phyloP scores from a whole-genome alignment of 345 rosid genomes.

The Barbarea vulgaris region DNA sequence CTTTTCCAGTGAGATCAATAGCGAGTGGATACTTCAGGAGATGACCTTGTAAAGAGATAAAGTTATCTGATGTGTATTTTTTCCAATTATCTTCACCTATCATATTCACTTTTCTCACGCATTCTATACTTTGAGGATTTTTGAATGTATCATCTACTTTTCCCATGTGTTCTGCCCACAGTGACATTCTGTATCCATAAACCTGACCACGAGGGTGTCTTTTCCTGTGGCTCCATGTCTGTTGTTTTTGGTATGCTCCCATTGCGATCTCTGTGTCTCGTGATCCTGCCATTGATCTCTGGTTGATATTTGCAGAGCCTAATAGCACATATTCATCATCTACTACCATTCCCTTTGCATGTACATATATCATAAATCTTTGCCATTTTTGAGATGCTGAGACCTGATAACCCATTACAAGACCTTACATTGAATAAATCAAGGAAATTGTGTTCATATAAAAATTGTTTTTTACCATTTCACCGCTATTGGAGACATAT shows the following conservation, averaged over 20 bases:
- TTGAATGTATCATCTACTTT: constrained; percentile 48
- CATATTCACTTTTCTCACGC: constrained; percentile 63
- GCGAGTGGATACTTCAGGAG: constrained; percentile 68
- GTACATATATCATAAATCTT: constrained; percentile 85
- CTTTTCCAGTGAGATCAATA: constrained; percentile 57
- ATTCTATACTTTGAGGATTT: constrained; percentile 57
- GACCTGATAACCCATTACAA: constrained; percentile 43
- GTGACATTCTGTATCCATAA: constrained; percentile 74
- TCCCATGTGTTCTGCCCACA: constrained; percentile 92
- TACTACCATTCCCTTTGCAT: constrained; percentile 84
- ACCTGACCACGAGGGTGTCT: constrained; percentile 79
- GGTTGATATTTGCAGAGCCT: constrained; percentile 91
- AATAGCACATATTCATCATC: constrained; percentile 79
- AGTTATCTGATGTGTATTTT: constrained; percentile 49
- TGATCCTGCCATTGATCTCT: constrained; percentile 82
- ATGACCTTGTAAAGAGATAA: constrained; percentile 65
- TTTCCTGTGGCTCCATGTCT: constrained; percentile 60
- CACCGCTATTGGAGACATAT: constrained; percentile 19
- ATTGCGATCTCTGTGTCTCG: constrained; percentile 91
- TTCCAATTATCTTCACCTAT: constrained; percentile 80
- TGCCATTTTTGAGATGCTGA: constrained; percentile 55
- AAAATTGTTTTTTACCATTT: constrained; percentile 39
- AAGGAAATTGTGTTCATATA: not conserved
- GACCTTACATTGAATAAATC: not conserved
- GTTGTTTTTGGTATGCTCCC: constrained; percentile 74